Evolutionary conservation across 75 land plant species (phyloP).

Genomic region (Cunninghamia lanceolata): DNA sequence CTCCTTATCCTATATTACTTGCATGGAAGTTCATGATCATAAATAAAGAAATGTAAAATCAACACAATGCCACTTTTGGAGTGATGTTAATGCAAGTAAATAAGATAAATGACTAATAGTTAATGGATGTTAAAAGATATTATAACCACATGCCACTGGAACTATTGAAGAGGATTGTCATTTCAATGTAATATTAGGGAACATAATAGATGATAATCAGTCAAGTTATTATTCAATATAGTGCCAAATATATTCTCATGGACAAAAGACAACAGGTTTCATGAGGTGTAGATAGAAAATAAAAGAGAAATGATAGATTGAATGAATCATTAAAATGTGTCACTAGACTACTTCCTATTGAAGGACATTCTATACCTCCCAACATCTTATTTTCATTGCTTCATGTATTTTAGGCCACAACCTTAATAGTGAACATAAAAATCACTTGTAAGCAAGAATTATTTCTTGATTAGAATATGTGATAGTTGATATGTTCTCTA

Average conservation of each 20-base stretch:
- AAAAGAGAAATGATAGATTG: conserved; percentile 14
- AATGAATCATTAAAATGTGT: conserved; percentile 32
- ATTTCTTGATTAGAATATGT: conserved; percentile 59
- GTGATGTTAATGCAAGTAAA: conserved; percentile 33
- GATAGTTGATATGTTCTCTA: conserved; percentile 48
- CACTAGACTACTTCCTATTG: conserved; percentile 48
- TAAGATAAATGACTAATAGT: conserved; percentile 26
- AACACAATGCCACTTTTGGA: too few species aligned
- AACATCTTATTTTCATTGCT: conserved; percentile 70
- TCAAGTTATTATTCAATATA: conserved; percentile 60
- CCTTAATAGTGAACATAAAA: conserved; percentile 19
- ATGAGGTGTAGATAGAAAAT: conserved; percentile 6
- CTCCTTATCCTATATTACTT: conserved; percentile 85
- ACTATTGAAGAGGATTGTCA: conserved; percentile 57
- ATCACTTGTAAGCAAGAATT: conserved; percentile 46
- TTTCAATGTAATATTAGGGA: conserved; percentile 69
- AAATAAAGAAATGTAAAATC: too few species aligned
- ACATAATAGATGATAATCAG: conserved; percentile 79
- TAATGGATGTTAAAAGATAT: conserved; percentile 77
- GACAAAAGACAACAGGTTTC: conserved; percentile 19
- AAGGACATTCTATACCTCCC: conserved; percentile 45
- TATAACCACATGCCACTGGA: conserved; percentile 47
- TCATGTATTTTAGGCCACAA: conserved; percentile 31
- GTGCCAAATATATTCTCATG: conserved; percentile 61
- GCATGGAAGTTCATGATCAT: conserved; percentile 83